These are phyloP conservation scores for Lasiosphaeria miniovina DNA, from an alignment of 495 filamentous ascomycete species.

Conservation along the genomic window DNA sequence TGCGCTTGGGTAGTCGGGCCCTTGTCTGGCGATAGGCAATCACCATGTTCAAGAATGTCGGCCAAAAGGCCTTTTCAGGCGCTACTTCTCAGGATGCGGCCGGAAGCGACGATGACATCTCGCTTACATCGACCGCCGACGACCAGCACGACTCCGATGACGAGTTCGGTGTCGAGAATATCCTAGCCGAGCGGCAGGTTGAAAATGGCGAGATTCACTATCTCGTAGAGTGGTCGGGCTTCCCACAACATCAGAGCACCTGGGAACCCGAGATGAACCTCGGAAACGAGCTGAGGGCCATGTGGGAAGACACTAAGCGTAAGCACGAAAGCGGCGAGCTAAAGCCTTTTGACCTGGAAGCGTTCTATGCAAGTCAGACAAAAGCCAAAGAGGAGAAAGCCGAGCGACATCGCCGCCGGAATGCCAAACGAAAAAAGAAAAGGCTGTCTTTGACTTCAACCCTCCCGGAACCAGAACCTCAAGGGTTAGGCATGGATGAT, in stretches of 20 bases:
- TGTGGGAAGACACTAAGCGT: slow-evolving; percentile 54
- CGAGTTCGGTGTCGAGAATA: slow-evolving; percentile 48
- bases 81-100: slow-evolving; percentile 1
- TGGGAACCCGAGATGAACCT: slow-evolving; percentile 65
- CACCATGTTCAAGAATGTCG: slow-evolving; percentile 17
- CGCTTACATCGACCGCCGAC: slow-evolving; percentile 56
- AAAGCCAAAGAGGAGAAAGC: slow-evolving; percentile 27
- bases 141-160: slow-evolving; percentile 39
- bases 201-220: slow-evolving; percentile 45
- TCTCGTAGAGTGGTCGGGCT: slow-evolving; percentile 67
- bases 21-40: background rate
- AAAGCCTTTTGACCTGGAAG: slow-evolving; percentile 47
- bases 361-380: slow-evolving; percentile 38
- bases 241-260: slow-evolving; percentile 51
- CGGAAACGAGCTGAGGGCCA: slow-evolving; percentile 41
- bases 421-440: slow-evolving; percentile 42
- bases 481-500: slow-evolving; percentile 2
- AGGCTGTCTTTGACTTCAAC: slow-evolving; percentile 30
- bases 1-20: background rate
- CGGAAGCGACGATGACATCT: slow-evolving; percentile 57
- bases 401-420: slow-evolving; percentile 47
- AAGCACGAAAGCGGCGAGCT: slow-evolving; percentile 41
- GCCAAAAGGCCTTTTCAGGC: slow-evolving; percentile 5
- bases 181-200: slow-evolving; percentile 47
- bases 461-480: background rate